phyloP scores from a whole-genome alignment of 208 protist genomes.

The Leishmania major region DNA sequence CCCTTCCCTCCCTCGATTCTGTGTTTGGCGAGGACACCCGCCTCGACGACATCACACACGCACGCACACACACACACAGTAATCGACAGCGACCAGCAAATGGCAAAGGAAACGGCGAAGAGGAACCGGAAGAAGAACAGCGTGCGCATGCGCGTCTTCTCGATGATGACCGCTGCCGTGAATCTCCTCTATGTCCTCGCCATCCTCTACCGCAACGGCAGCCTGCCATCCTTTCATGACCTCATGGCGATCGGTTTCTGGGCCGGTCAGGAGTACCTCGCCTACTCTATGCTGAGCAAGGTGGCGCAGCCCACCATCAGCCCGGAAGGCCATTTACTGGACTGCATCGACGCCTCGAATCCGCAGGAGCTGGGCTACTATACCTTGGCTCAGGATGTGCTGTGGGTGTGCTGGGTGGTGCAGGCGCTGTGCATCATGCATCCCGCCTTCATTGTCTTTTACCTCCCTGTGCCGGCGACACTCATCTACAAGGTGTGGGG shows the following conservation, averaged over 20 bases:
- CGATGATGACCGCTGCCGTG: constrained; percentile 57
- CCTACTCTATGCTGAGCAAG: constrained; percentile 50
- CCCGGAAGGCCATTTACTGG: constrained; percentile 59
- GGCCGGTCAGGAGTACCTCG: constrained; percentile 74
- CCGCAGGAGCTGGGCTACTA: constrained; percentile 81
- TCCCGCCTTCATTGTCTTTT: constrained; percentile 81
- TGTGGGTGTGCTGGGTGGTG: constrained; percentile 91
- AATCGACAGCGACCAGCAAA: constrained; percentile 34
- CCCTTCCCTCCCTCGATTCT: background rate
- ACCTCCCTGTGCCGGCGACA: constrained; percentile 82
- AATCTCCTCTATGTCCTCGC: constrained; percentile 64
- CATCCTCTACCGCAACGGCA: constrained; percentile 69
- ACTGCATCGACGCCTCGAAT: constrained; percentile 79
- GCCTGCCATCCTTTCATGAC: constrained; percentile 52
- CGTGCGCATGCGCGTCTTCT: constrained; percentile 73
- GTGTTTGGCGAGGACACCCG: background rate
- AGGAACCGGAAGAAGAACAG: constrained; percentile 75
- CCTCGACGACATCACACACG: background rate
- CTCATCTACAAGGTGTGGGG: constrained; percentile 73
- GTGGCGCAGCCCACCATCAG: constrained; percentile 58
- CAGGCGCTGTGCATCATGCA: constrained; percentile 75
- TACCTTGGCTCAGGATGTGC: constrained; percentile 80
- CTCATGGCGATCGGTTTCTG: constrained; percentile 76
- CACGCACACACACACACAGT: background rate
- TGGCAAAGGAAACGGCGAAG: constrained; percentile 91